Evolutionary conservation across 148 eudicot genomes (phyloP).

Genomic region (Silene uniflora): DNA sequence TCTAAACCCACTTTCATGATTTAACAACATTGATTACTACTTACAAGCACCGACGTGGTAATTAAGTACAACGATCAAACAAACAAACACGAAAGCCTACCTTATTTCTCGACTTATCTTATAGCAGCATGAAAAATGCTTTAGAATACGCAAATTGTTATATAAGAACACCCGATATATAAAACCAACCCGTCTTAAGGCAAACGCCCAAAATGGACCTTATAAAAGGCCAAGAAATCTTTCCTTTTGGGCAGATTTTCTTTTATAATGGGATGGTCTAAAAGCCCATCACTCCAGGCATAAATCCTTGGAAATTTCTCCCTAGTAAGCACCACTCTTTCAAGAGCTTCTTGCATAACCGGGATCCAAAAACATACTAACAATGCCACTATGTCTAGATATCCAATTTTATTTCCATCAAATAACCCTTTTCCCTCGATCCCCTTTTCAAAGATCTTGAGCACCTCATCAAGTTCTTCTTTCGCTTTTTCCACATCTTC

Average conservation of each 20-base stretch:
- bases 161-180: no score
- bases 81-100: no score
- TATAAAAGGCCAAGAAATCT: not conserved
- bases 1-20: no score
- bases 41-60: no score
- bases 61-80: no score
- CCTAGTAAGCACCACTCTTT: not conserved
- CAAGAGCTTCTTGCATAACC: constrained; percentile 6
- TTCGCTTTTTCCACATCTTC: constrained; percentile 9
- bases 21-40: no score
- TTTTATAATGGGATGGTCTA: constrained; percentile 2
- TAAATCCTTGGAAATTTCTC: constrained; percentile 11
- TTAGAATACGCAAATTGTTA: no score
- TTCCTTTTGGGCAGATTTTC: constrained; percentile 13
- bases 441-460: constrained; percentile 25
- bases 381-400: constrained; percentile 25
- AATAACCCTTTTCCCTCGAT: constrained; percentile 25
- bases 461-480: constrained; percentile 11
- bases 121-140: no score
- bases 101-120: no score
- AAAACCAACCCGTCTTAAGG: no score
- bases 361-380: constrained; percentile 19
- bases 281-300: constrained; percentile 17
- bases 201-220: no score
- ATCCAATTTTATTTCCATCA: constrained; percentile 27